phyloP scores from a whole-genome alignment of 495 filamentous ascomycete species.

The Cairneyella variabilis region DNA sequence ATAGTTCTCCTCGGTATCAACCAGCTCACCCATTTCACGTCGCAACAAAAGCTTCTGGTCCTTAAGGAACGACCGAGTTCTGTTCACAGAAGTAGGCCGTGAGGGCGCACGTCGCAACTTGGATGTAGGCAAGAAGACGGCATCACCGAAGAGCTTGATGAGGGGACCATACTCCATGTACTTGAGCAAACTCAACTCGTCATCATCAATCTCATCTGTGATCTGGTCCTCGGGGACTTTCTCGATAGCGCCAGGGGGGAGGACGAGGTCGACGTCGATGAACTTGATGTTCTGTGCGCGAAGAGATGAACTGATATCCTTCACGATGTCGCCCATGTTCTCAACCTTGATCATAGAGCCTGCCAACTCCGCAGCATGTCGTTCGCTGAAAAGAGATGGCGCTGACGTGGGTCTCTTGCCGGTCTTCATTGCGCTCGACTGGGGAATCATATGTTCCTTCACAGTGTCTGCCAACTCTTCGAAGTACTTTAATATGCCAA shows the following conservation, averaged over 20 bases:
- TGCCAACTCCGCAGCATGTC: constrained; percentile 88
- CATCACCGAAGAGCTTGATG: constrained; percentile 72
- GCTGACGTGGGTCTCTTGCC: constrained; percentile 52
- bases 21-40: constrained; percentile 84
- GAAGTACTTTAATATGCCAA: constrained; percentile 91
- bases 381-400: constrained; percentile 76
- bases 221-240: constrained; percentile 46
- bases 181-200: constrained; percentile 59
- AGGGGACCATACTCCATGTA: constrained; percentile 73
- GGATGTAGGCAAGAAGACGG: constrained; percentile 82
- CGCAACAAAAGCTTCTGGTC: constrained; percentile 80
- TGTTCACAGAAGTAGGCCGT: constrained; percentile 71
- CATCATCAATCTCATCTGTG: constrained; percentile 51
- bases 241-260: constrained; percentile 71
- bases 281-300: constrained; percentile 74
- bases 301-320: constrained; percentile 65
- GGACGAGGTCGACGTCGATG: constrained; percentile 82
- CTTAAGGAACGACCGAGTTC: constrained; percentile 67
- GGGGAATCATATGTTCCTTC: constrained; percentile 55
- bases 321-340: constrained; percentile 65
- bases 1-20: constrained; percentile 93
- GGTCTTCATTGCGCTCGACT: constrained; percentile 41
- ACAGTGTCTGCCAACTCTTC: constrained; percentile 73
- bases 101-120: constrained; percentile 85
- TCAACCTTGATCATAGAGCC: constrained; percentile 77